Conservation (phyloP, 2,329 filamentous ascomycete genomes). For the Ceratocystis huliohia region DNA sequence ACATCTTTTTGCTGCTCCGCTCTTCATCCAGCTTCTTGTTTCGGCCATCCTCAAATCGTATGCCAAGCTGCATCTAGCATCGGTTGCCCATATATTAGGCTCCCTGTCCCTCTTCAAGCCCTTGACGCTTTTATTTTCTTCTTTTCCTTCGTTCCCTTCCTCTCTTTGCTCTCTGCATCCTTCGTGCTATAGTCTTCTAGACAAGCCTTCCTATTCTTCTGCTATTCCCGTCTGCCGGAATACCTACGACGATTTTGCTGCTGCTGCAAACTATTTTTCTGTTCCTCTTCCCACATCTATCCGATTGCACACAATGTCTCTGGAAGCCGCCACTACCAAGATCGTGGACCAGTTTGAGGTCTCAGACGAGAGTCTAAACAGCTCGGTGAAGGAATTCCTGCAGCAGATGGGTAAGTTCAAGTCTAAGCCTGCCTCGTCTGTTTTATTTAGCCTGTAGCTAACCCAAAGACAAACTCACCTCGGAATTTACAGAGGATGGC, state of each 20-base stretch:
- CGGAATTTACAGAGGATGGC: conserved; percentile 53
- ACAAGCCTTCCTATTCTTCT: conserved; percentile 24
- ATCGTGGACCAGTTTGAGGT: conserved; percentile 81
- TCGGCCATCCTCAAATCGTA: conserved; percentile 21
- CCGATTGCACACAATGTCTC: conserved; percentile 45
- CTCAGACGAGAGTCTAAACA: conserved; percentile 61
- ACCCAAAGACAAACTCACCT: background rate
- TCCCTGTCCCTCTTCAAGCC: conserved; percentile 20
- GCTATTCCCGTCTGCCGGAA: conserved; percentile 42
- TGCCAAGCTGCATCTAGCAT: conserved; percentile 26
- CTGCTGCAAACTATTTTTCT: conserved; percentile 31
- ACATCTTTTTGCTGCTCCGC: conserved; percentile 25
- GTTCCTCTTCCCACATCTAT: conserved; percentile 40
- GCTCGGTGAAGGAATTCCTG: conserved; percentile 73
- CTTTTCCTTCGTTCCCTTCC: conserved; percentile 20
- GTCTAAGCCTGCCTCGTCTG: no score
- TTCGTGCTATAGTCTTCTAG: background rate
- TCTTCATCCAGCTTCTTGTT: conserved; percentile 25
- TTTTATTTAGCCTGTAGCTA: background rate
- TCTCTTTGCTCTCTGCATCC: conserved; percentile 23
- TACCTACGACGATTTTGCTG: background rate
- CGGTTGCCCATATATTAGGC: conserved; percentile 28
- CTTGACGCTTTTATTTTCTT: conserved; percentile 20
- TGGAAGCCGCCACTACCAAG: conserved; percentile 59
- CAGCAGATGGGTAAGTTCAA: conserved; percentile 55